These are phyloP conservation scores for Homolaphlyctis polyrhiza DNA, from an alignment of 371 early-diverging fungal species.

Conservation along the genomic window DNA sequence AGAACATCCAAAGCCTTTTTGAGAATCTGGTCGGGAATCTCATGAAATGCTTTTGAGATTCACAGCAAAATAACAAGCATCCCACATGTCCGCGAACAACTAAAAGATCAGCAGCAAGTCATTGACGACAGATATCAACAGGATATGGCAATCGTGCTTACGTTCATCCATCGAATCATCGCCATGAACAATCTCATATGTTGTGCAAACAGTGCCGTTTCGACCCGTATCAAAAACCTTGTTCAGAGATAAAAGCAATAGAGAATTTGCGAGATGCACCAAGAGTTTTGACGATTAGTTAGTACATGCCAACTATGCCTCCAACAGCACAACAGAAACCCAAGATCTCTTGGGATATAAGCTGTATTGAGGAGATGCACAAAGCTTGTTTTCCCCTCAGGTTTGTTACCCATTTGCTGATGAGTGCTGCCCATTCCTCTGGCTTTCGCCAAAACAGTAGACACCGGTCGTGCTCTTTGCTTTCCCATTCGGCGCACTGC, in stretches of 20 bases:
- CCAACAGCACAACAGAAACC: too few species aligned
- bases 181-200: constrained; percentile 78
- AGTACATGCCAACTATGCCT: too few species aligned
- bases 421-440: constrained; percentile 79
- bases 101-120: constrained; percentile 17
- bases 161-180: constrained; percentile 69
- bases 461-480: constrained; percentile 52
- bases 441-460: constrained; percentile 83
- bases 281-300: too few species aligned
- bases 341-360: too few species aligned
- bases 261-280: too few species aligned
- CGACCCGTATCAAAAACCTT: constrained; percentile 67
- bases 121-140: not conserved
- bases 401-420: constrained; percentile 85
- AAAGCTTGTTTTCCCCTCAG: too few species aligned
- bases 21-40: constrained; percentile 60
- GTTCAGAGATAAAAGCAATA: too few species aligned
- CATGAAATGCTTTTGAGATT: constrained; percentile 69
- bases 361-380: too few species aligned
- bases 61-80: too few species aligned
- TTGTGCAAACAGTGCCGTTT: constrained; percentile 74
- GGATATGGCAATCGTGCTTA: too few species aligned
- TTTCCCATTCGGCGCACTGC: constrained; percentile 77
- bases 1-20: constrained; percentile 70
- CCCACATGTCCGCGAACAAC: too few species aligned